Evolutionary conservation across 495 filamentous ascomycete species (phyloP).

Genomic region (Hyaloscypha finlandica): DNA sequence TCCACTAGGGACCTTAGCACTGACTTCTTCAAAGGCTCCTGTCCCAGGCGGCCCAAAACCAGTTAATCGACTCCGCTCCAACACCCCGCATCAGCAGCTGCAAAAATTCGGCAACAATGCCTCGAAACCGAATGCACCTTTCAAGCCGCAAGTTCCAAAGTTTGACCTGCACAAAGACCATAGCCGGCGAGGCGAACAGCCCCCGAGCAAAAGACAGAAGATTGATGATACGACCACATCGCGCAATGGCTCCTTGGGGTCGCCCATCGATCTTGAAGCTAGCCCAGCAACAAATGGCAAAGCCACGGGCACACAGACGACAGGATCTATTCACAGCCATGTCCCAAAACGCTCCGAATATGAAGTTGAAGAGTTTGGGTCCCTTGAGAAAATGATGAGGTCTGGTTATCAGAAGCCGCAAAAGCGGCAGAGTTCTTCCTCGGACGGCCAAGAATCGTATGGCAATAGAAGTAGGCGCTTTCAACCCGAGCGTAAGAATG

Average conservation of each 20-base stretch:
- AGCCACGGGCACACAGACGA: not conserved
- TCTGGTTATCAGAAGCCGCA: not conserved
- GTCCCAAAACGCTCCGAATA: no score
- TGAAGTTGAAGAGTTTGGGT: not conserved
- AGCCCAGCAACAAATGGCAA: not conserved
- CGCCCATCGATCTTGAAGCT: conserved; percentile 8
- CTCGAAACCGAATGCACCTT: no score
- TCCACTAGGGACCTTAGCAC: not conserved
- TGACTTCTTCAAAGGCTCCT: not conserved
- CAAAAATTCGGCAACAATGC: not conserved
- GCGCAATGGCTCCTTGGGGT: not conserved
- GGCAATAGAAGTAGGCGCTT: not conserved
- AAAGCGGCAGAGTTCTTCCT: no score
- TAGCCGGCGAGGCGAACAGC: not conserved
- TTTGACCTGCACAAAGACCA: not conserved
- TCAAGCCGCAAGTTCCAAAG: no score
- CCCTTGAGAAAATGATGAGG: not conserved
- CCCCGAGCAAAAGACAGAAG: conserved; percentile 14
- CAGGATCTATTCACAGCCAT: not conserved
- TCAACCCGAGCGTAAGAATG: no score
- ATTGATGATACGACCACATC: not conserved
- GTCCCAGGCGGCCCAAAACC: not conserved
- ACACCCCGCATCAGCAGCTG: not conserved
- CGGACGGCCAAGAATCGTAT: not conserved
- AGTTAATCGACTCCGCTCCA: not conserved